Conservation (phyloP, 2,329 filamentous ascomycete species). For the Xylaria sp. region DNA sequence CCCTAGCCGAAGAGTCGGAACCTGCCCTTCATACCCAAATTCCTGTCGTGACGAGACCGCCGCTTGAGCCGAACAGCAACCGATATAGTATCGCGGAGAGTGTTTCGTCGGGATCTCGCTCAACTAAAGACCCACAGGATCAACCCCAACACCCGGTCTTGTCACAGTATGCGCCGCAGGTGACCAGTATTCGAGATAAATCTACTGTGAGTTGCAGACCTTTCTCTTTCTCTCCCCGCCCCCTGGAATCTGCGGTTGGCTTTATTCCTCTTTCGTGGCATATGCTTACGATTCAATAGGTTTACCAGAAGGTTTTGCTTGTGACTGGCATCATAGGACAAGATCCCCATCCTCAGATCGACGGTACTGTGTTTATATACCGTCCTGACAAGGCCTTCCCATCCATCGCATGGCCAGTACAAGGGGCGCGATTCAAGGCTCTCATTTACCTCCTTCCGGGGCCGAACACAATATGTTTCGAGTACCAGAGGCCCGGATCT, state of each 20-base stretch:
- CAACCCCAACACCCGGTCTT: conserved; percentile 62
- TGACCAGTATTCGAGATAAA: conserved; percentile 81
- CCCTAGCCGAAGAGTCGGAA: conserved; percentile 73
- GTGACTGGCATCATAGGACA: conserved; percentile 86
- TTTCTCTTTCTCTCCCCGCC: conserved; percentile 16
- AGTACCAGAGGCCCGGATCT: conserved; percentile 80
- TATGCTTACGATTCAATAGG: conserved; percentile 60
- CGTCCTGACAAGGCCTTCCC: conserved; percentile 90
- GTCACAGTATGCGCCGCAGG: conserved; percentile 82
- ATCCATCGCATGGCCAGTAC: conserved; percentile 85
- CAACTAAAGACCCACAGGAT: conserved; percentile 56
- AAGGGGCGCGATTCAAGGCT: conserved; percentile 89
- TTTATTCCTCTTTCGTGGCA: neutral
- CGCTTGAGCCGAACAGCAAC: conserved; percentile 56
- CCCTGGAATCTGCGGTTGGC: neutral
- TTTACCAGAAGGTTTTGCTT: conserved; percentile 89
- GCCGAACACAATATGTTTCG: conserved; percentile 86
- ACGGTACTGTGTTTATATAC: conserved; percentile 81
- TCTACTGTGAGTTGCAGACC: conserved; percentile 75
- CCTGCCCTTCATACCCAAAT: conserved; percentile 72
- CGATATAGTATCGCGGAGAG: conserved; percentile 73
- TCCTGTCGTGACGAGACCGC: conserved; percentile 56
- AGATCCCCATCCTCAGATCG: conserved; percentile 66
- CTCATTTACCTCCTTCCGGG: conserved; percentile 91
- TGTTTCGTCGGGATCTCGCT: conserved; percentile 68